Evolutionary conservation across 2,329 filamentous ascomycete species (phyloP).

Genomic region (Alternaria incomplexa): DNA sequence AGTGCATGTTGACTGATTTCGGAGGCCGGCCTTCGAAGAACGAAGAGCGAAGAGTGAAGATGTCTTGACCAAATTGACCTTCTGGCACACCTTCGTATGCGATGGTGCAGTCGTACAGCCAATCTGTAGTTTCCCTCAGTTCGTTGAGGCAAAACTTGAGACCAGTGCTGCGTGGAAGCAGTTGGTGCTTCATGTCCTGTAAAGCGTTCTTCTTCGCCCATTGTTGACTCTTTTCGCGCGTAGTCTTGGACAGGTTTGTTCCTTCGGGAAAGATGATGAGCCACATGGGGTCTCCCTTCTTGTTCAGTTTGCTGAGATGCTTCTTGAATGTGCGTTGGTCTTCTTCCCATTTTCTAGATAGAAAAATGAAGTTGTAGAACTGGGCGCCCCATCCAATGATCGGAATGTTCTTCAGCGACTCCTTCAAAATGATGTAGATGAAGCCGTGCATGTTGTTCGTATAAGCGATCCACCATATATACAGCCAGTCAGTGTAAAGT

Average conservation of each 20-base stretch:
- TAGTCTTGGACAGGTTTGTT: slow-evolving; percentile 77
- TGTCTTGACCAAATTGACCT: slow-evolving; percentile 81
- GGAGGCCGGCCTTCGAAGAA: slow-evolving; percentile 89
- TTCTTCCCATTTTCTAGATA: slow-evolving; percentile 85
- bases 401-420: slow-evolving; percentile 82
- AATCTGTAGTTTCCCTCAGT: slow-evolving; percentile 75
- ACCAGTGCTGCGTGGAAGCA: slow-evolving; percentile 81
- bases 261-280: slow-evolving; percentile 86
- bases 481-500: slow-evolving; percentile 91
- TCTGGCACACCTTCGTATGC: slow-evolving; percentile 87
- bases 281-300: slow-evolving; percentile 83
- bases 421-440: slow-evolving; percentile 89
- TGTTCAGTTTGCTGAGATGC: slow-evolving; percentile 73
- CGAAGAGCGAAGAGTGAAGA: slow-evolving; percentile 84
- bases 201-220: slow-evolving; percentile 81
- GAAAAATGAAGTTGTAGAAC: slow-evolving; percentile 89
- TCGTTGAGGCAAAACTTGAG: slow-evolving; percentile 80
- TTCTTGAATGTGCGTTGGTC: slow-evolving; percentile 78
- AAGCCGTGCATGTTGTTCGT: slow-evolving; percentile 83
- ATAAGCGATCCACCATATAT: slow-evolving; percentile 94
- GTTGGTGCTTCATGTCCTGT: slow-evolving; percentile 73
- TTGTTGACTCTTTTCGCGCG: slow-evolving; percentile 70
- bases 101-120: slow-evolving; percentile 91
- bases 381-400: slow-evolving; percentile 81
- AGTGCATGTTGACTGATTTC: slow-evolving; percentile 96